Evolutionary conservation across 2,329 filamentous ascomycete species (phyloP).

Genomic region (Beauveria pseudobassiana): DNA sequence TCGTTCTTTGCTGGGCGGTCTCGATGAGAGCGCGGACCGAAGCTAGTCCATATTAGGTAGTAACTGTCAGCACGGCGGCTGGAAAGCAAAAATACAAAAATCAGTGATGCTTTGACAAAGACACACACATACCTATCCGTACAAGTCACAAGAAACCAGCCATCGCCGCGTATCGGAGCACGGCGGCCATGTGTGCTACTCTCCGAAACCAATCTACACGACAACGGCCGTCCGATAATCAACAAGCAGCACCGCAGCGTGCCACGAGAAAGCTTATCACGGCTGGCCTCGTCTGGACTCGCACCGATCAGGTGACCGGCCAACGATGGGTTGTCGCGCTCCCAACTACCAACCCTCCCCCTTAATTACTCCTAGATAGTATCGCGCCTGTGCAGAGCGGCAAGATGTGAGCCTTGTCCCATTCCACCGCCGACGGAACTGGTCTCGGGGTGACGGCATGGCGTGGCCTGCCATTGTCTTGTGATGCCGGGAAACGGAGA

Average conservation of each 20-base stretch:
- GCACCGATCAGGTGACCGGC: slow-evolving; percentile 11
- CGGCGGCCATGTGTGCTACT: background rate
- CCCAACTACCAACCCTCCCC: background rate
- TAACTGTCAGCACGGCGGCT: background rate
- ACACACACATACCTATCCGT: background rate
- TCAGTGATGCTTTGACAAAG: background rate
- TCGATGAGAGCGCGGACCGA: background rate
- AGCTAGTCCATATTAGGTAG: background rate
- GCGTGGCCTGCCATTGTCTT: background rate
- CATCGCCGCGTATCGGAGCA: background rate
- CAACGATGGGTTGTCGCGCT: background rate
- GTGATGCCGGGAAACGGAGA: slow-evolving; percentile 5
- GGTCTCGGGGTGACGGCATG: background rate
- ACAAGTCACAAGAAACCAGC: background rate
- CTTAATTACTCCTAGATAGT: background rate
- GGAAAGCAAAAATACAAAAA: background rate
- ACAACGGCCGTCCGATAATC: background rate
- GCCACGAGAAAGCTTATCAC: background rate
- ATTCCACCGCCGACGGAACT: background rate
- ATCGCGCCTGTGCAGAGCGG: background rate
- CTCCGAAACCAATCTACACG: background rate
- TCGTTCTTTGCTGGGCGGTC: background rate
- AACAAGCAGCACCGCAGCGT: too few species aligned
- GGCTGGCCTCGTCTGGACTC: background rate
- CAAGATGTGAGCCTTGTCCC: background rate